These are phyloP conservation scores for Candida suzukii DNA, from an alignment of 805 yeast species.

Conservation along the genomic window DNA sequence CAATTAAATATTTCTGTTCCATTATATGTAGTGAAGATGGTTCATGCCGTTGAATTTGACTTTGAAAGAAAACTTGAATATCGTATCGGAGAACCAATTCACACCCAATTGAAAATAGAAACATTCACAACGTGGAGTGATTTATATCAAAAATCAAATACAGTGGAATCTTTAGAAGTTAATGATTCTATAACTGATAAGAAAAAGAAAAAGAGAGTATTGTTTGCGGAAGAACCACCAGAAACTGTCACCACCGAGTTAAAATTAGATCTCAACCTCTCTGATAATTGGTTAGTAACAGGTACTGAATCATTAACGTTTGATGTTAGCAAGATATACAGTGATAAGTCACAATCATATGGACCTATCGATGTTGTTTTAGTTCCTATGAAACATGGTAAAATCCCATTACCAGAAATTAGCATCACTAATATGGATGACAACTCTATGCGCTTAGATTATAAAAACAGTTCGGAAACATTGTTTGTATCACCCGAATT, in stretches of 20 bases:
- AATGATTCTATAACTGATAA: not conserved
- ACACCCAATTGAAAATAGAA: conserved; percentile 32
- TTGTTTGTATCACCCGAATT: conserved; percentile 65
- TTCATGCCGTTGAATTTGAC: conserved; percentile 49
- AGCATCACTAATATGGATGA: conserved; percentile 32
- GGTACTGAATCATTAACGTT: conserved; percentile 60
- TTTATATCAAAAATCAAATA: not conserved
- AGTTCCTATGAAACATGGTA: conserved; percentile 74
- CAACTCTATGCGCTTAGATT: conserved; percentile 49
- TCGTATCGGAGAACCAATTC: conserved; percentile 60
- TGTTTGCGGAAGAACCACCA: conserved; percentile 9
- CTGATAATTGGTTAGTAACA: conserved; percentile 73
- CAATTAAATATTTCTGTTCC: conserved; percentile 45
- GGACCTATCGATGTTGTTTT: conserved; percentile 36
- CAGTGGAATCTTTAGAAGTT: too few relatives aligned
- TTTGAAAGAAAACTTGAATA: conserved; percentile 35
- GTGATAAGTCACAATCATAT: conserved; percentile 1
- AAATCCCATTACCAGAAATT: conserved; percentile 58
- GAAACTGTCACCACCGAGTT: conserved; percentile 9
- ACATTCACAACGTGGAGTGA: conserved; percentile 39
- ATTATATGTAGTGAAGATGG: conserved; percentile 51
- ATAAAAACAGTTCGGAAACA: conserved; percentile 61
- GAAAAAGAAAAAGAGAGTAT: conserved; percentile 14
- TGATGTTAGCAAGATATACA: conserved; percentile 19
- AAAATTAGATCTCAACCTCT: conserved; percentile 18